Base-by-base conservation (phyloP, 768 basidiomycete genomes). In the Chalciporus pseudorubinellus region DNA sequence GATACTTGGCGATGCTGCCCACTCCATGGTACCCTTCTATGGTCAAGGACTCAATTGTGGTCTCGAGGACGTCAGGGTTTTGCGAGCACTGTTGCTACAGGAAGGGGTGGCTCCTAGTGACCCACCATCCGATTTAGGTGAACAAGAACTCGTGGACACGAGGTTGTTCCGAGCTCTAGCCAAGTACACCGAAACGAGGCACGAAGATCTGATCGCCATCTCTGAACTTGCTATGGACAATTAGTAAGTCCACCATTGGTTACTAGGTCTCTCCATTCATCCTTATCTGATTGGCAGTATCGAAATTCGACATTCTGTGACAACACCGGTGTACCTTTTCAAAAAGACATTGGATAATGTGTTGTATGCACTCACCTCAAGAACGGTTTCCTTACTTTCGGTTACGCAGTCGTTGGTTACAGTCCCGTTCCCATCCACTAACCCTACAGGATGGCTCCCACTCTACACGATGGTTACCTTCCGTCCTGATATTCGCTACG, bases 401-500 rank as follows among this genome's bases (percentile, higher is more conserved):
- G 67, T 83, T 59, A 72, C 72, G 39, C 76, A 77, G 48, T 62
- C 58, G 40, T 59, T 84, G 56, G 70, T 79, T 56, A 74, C 67
- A 53, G 66, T 75, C 43, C 77, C 86, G 10, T 91, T 87, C 69
- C 80, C 83, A 31, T 67, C 83, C 52, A 66, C 67, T 53, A 70
- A 75, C 53, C 86, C 85, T 39, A 66, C 68, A 57, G 93, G 91
- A 33, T 98, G 95, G 95, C 79, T 94, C 46, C 89, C 92, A 51
- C 77, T 95, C 44, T 99, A 99, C 70, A 92, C 92, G 29, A 97
- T 98, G 95, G 87, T 97, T 58, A 98, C 95, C 39, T 99, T 99
- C 74, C 82, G 95, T 36, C 92, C 93, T 45, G 95, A 98, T 70
- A 83, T 99, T 61, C 87, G 85, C 67, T 99, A 99, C 66, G 83